Evolutionary conservation across 495 filamentous ascomycete genomes (phyloP).

Genomic region (Podospora pseudoanserina): DNA sequence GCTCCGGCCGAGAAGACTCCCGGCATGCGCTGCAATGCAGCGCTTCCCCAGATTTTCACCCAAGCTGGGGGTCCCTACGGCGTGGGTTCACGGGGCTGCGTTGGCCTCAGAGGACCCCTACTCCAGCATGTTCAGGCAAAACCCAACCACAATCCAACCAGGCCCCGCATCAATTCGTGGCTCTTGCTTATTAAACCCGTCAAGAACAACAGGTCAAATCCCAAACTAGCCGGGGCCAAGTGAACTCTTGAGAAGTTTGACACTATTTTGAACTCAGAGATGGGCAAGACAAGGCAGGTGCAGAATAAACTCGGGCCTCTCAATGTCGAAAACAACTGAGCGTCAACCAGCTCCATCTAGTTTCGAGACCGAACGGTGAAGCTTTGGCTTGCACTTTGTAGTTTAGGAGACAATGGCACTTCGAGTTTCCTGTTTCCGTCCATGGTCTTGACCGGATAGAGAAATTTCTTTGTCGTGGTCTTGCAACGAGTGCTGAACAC

Average conservation of each 20-base stretch:
- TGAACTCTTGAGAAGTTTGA: neutral
- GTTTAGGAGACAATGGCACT: neutral
- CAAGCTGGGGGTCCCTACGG: no score
- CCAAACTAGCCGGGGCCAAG: no score
- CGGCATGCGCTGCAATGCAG: neutral
- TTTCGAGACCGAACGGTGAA: neutral
- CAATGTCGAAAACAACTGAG: neutral
- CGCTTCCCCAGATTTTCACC: neutral
- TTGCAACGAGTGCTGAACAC: neutral
- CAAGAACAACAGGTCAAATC: no score
- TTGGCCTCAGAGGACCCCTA: no score
- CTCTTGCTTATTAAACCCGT: no score
- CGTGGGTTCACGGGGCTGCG: no score
- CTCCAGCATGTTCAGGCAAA: no score
- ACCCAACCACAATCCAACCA: no score
- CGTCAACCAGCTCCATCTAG: neutral
- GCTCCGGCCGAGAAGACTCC: neutral
- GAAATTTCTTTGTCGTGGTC: neutral
- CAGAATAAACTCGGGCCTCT: neutral
- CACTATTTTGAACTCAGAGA: neutral
- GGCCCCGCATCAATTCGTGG: no score
- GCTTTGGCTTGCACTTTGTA: neutral
- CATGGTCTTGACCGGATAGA: neutral
- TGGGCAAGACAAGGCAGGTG: neutral
- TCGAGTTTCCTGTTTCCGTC: constrained; percentile 5